phyloP scores from a whole-genome alignment of 257 asterid genomes.

The Solanum chilense region DNA sequence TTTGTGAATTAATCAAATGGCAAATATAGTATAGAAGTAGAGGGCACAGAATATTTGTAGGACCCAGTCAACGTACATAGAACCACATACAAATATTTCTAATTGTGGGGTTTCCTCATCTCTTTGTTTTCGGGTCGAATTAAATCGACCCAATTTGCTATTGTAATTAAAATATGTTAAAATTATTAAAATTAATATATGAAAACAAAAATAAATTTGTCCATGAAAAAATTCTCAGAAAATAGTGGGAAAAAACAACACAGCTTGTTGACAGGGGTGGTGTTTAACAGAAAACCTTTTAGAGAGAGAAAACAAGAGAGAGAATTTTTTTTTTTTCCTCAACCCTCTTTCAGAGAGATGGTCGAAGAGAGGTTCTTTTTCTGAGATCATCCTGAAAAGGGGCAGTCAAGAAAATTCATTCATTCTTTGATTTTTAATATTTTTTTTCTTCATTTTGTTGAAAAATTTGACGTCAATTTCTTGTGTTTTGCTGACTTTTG shows the following conservation, averaged over 20 bases:
- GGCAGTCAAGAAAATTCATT: slow-evolving; percentile 38
- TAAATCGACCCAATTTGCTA: not conserved
- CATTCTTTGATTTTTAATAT: not conserved
- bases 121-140: not conserved
- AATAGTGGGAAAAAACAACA: slow-evolving; percentile 2
- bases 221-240: not conserved
- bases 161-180: too few relatives aligned
- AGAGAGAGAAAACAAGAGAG: slow-evolving; percentile 27
- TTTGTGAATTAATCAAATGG: not conserved
- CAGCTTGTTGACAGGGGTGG: not conserved
- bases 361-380: slow-evolving; percentile 69
- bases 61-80: not conserved
- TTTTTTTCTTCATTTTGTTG: not conserved
- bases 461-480: not conserved
- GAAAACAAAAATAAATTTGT: not conserved
- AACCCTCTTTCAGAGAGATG: slow-evolving; percentile 70
- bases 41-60: not conserved
- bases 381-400: slow-evolving; percentile 84
- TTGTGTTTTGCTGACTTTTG: not conserved
- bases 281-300: slow-evolving; percentile 25
- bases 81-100: not conserved
- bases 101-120: not conserved
- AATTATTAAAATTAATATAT: not conserved
- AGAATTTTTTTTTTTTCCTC: not conserved
- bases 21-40: not conserved